Percentiles rank a stretch among this genome's conserved stretches.
These are phyloP conservation scores for Metschnikowia sp. DNA, from an alignment of 805 yeast genomes.

Conservation along the genomic window DNA sequence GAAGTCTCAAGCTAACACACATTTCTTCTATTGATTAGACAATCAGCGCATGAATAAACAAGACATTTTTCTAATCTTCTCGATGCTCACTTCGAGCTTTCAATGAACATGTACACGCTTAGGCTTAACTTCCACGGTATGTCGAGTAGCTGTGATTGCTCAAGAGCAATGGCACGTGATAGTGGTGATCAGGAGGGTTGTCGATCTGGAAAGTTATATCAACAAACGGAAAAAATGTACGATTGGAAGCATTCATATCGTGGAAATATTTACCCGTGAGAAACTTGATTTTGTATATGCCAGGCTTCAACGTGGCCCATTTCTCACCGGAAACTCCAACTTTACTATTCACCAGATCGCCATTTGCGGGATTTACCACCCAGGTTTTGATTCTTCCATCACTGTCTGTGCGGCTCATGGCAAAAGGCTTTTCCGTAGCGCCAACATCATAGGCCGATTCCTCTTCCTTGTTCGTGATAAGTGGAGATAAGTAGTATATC, in stretches of 20 bases:
- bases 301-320: slow-evolving; percentile 53
- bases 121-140: slow-evolving; percentile 69
- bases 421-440: slow-evolving; percentile 45
- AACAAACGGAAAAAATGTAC: slow-evolving; percentile 82
- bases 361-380: slow-evolving; percentile 44
- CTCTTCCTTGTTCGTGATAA: slow-evolving; percentile 19
- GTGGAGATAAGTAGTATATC: slow-evolving; percentile 39
- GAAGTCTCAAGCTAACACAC: slow-evolving; percentile 57
- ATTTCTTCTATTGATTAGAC: slow-evolving; percentile 48
- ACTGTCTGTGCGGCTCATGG: slow-evolving; percentile 62
- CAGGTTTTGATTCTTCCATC: slow-evolving; percentile 82
- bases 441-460: slow-evolving; percentile 28
- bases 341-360: slow-evolving; percentile 7
- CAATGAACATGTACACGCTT: too few species aligned
- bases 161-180: slow-evolving; percentile 82
- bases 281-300: slow-evolving; percentile 73
- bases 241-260: slow-evolving; percentile 22
- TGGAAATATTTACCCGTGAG: slow-evolving; percentile 67
- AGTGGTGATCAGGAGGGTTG: slow-evolving; percentile 71
- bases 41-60: neutral
- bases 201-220: slow-evolving; percentile 72
- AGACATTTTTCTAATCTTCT: neutral
- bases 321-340: slow-evolving; percentile 31
- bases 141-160: slow-evolving; percentile 89
- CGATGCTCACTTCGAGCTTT: too few species aligned